Evolutionary conservation across 83 land plant species (phyloP).

Genomic region (Larix sibirica): DNA sequence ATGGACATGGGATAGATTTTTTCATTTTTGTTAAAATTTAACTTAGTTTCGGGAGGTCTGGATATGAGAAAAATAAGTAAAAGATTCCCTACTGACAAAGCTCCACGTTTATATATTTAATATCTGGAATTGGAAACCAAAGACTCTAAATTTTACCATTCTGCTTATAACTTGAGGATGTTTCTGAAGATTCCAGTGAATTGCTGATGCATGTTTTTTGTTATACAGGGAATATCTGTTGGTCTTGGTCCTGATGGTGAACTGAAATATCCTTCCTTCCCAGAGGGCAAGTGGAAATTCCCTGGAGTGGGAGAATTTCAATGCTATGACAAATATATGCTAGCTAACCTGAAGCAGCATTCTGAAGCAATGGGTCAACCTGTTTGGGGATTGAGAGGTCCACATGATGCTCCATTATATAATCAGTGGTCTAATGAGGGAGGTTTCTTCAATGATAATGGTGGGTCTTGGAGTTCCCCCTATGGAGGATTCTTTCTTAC

Average conservation of each 20-base stretch:
- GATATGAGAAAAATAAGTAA: too few species aligned
- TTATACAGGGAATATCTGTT: constrained; percentile 57
- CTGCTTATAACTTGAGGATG: neutral
- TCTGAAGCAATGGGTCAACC: constrained; percentile 53
- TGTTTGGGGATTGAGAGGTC: constrained; percentile 65
- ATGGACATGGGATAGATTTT: too few species aligned
- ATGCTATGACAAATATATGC: constrained; percentile 78
- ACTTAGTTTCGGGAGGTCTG: too few species aligned
- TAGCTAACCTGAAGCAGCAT: constrained; percentile 53
- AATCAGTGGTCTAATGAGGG: constrained; percentile 37
- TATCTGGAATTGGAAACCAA: too few species aligned
- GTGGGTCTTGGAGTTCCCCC: constrained; percentile 66
- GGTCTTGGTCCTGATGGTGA: constrained; percentile 84
- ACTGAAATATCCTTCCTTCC: constrained; percentile 70
- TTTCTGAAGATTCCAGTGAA: neutral
- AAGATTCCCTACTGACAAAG: too few species aligned
- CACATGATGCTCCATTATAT: constrained; percentile 65
- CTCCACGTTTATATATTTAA: too few species aligned
- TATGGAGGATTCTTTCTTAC: constrained; percentile 80
- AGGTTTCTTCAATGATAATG: constrained; percentile 51
- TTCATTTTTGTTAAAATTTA: too few species aligned
- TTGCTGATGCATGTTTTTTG: neutral
- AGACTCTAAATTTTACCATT: too few species aligned
- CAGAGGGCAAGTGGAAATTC: constrained; percentile 14
- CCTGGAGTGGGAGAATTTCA: constrained; percentile 79